Evolutionary conservation across 139 green algal species (phyloP), one percentile per base, ranked within the genome.

Genomic region (Haematococcus lacustris): DNA sequence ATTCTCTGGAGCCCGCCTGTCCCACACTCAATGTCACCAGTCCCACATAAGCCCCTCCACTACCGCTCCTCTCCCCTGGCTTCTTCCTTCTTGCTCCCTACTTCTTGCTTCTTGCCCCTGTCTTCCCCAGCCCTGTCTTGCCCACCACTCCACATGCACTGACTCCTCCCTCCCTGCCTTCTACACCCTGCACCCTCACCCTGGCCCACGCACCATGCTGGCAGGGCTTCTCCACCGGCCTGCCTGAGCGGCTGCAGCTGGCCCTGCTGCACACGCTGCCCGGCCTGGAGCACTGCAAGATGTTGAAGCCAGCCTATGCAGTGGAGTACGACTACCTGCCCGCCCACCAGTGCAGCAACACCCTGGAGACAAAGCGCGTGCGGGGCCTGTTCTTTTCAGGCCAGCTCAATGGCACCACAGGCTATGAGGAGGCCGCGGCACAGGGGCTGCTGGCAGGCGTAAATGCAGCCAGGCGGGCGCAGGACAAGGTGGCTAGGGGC

Each of bases 251-350:
- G 3, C 79, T 98, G 72, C 95, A 99, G 87, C 85, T 97, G 51
- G 82, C 87, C 3, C 87, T 99, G 78, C 88, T 99, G 74, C 86
- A 87, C 38, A 97, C 91, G 26, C 85, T 99, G 65, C 93, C 95
- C 2, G 95, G 95, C 0, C 75, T 99, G 67, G 89, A 97, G 85
- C 34, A 76, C 17, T 88, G 80, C 73, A 77, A 75, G 7, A 96
- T 98, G 91, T 82, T 99, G 78, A 80, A 93, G 32, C 91, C 94
- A 0, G 95, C 94, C 0, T 99, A 99, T 69, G 93, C 93, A 4
- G 95, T 99, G 51, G 95, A 99, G 81, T 99, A 99, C 77, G 94
- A 99, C 85, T 99, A 96, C 90, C 77, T 99, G 50, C 94, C 95
- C 0, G 94, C 94, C 0, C 77, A 96, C 79, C 75, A 99, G 86